Evolutionary conservation across 345 rosid species (phyloP).

Genomic region (Eucalyptus victrix): DNA sequence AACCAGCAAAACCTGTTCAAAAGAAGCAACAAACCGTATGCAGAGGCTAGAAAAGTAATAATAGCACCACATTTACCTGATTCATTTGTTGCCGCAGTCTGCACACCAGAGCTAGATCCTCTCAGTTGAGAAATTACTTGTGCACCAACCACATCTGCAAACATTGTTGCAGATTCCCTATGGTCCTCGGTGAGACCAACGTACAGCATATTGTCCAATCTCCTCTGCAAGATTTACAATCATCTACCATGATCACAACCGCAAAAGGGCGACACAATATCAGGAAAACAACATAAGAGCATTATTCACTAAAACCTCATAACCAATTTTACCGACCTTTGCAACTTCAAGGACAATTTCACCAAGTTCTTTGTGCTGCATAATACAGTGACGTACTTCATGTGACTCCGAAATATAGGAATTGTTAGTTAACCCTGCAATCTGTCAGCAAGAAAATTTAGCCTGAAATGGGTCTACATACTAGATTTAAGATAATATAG

Average conservation of each 20-base stretch:
- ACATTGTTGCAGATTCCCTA: conserved; percentile 87
- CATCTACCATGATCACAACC: conserved; percentile 26
- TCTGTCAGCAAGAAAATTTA: conserved; percentile 26
- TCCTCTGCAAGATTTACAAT: conserved; percentile 72
- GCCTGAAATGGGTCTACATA: neutral
- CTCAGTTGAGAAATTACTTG: conserved; percentile 70
- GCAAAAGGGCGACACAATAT: conserved; percentile 1
- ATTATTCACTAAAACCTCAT: neutral
- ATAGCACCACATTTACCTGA: conserved; percentile 19
- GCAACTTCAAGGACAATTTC: conserved; percentile 73
- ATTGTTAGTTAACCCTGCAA: conserved; percentile 95
- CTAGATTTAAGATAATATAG: neutral
- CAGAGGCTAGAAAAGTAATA: neutral
- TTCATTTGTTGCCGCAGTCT: neutral
- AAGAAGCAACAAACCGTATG: neutral
- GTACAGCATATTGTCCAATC: conserved; percentile 87
- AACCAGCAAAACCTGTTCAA: neutral
- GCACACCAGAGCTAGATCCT: conserved; percentile 10
- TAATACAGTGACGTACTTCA: conserved; percentile 82
- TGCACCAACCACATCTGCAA: conserved; percentile 88
- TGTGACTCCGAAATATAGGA: conserved; percentile 63
- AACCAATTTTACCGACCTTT: conserved; percentile 39
- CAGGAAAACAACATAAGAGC: neutral
- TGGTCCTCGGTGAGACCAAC: conserved; percentile 95
- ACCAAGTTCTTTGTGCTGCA: conserved; percentile 60